Base-by-base conservation (phyloP, 2,329 filamentous ascomycete genomes). In the Stagonosporopsis rhizophila region DNA sequence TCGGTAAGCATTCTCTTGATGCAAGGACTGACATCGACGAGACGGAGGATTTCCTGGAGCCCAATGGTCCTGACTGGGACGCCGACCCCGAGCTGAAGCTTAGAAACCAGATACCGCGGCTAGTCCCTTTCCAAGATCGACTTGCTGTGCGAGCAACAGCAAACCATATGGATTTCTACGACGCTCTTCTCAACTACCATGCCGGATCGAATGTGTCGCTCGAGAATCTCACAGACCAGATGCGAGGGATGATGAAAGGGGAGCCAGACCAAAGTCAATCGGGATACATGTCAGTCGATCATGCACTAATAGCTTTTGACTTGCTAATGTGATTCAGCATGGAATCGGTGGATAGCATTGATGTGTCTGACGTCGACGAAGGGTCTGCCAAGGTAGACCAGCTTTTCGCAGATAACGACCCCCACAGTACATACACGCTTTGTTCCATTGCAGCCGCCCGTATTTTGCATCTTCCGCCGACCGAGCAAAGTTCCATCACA, bases 281-380 rank as follows among this genome's bases (percentile, higher is more conserved):
- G 7, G 59, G 63, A 22, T 71, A 70, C 20, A 27, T 72, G 70
- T 71, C 62, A 69, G 68, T 61, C 12, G 8, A 22, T 22, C 6
- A 3, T 0, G 4, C 14, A 14, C 15, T 23, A 11, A 14, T 22
- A 27, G 7, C 4, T 20, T 12, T 15, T 1, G 28, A 17, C 4
- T 11, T n/a, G 19, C 51, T 65, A 64, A 48, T 64, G 28, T 11
- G 15, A 5, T 0, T 3, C 35, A 72, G 68, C 28, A 56, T 71
- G 38, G 72, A 75, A 11, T 55, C 62, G 40, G 53, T 62, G 4
- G 52, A 53, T 17, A 39, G 47, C 1, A 41, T 74, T 2, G 40
- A 57, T 11, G 66, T 75, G 4, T 25, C 58, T 6, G 72, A 76
- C 38, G 52, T 76, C 34, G 74, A 75, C 32, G 63, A 69, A 22